Base-by-base conservation (phyloP, 75 land plant species). In the Picea sitchensis region DNA sequence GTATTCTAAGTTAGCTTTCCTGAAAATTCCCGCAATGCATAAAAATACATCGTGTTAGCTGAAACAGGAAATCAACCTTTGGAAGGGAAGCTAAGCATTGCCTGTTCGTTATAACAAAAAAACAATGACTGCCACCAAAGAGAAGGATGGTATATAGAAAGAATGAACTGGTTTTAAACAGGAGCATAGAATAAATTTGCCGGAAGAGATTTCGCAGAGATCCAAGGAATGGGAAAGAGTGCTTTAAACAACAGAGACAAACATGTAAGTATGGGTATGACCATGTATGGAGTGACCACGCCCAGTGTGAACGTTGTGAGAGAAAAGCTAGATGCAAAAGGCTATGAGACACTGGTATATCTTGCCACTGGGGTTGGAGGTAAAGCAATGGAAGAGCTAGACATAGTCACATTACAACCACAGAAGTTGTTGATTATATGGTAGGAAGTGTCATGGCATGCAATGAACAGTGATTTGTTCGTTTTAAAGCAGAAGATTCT, bases 281-380 rank as follows among this genome's bases (percentile, higher is more conserved):
- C 99, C 20, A 97, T 97, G 99, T 97, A 94, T 90, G 98, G 99
- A 72, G 94, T 95, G 65, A 97, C 99, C 15, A 95, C 98, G 12
- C 94, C 98, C 36, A 95, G 99, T 85, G 92, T 95, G 18, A 87
- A 82, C 89, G 86, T 87, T 74, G 92, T 91, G 20, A 88, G 84
- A 77, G 86, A 91, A 59, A 86, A 89, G 59, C 79, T 97, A 83
- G 81, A 59, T 38, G 75, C 81, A 60, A 90, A 92, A 87, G 99
- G 98, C 0, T 97, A 80, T 80, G 98, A 95, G 81, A 87, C 92
- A 41, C 67, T 97, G 68, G 91, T 97, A n/a, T 97, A 95, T 84
- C 99, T 93, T 83, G 98, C 99, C 32, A 97, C 99, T 54, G 99
- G 98, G 11, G 93, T 89, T 58, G 98, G 99, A 59, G 99, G 99